Evolutionary conservation across 345 rosid species (phyloP), one percentile per base, ranked within the genome.

Genomic region (Gossypium mustelinum): DNA sequence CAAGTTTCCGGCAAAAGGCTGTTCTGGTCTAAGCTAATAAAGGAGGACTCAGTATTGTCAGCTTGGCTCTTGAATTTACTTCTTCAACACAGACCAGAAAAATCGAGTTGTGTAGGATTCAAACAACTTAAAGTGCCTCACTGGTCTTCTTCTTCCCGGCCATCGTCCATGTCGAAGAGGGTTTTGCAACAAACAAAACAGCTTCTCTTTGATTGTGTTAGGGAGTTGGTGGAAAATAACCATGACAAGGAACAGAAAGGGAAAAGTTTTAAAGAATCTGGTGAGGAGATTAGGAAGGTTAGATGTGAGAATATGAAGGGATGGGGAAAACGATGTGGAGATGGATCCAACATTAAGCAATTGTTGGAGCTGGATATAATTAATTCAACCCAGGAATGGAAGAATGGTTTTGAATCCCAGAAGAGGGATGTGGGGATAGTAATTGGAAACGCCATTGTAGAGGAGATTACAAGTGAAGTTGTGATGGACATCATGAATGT

Each of bases 131-230:
- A 76, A 75, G 74, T 77, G 66, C 79, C 72, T n/a, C 70, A 80
- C 50, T 24, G 47, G 14, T 74, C 68, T n/a, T 60, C 78, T 43
- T 12, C 68, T 45, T 59, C 64, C n/a, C 9, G 65, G 20, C 41
- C 41, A 34, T 48, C 59, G 71, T 57, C 73, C 24, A 81, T 70
- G 77, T 79, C 86, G 24, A 84, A 78, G 39, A 81, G 50, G 74
- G 60, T 63, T 48, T 11, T 85, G 76, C 83, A 81, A 73, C 88
- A 84, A 67, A 81, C 83, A 51, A 80, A 63, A 73, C 91, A 78
- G 71, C 89, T 87, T 29, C 73, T 87, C 56, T 82, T 85, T 45
- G 89, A 87, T 47, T 87, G 84, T 27, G 82, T 82, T 24, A 82
- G 82, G 61, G 91, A 87, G 74, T 73, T 75, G 20, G 73, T 86